A percentile compares a stretch with the other conserved stretches of the same genome.
phyloP scores from a whole-genome alignment of 768 basidiomycete genomes.

The Tulasnella sp. region DNA sequence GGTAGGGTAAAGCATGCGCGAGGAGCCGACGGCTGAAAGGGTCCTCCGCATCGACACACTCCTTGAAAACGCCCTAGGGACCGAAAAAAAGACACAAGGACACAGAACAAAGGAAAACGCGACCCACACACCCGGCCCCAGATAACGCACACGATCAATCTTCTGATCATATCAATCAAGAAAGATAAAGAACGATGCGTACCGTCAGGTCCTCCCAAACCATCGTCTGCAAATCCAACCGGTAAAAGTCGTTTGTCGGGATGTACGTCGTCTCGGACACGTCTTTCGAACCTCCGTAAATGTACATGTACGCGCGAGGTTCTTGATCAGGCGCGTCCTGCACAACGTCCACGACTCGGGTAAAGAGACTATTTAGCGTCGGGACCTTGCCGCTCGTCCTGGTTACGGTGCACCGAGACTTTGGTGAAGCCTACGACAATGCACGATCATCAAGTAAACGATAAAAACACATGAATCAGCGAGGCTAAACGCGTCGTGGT shows the following conservation, averaged over 20 bases:
- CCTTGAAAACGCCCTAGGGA: too few species aligned
- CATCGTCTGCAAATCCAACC: neutral
- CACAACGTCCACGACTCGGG: neutral
- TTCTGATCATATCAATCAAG: too few species aligned
- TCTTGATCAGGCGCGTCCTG: neutral
- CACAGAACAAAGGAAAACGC: too few species aligned
- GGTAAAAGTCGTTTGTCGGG: constrained; percentile 3
- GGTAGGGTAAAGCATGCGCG: neutral
- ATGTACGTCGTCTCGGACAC: neutral
- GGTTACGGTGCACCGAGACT: neutral
- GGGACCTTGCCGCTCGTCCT: neutral
- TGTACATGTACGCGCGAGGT: neutral
- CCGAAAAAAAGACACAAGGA: too few species aligned
- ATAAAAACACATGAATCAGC: too few species aligned
- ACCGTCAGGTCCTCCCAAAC: neutral
- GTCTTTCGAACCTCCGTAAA: neutral
- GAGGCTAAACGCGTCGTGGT: too few species aligned
- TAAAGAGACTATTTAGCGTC: neutral
- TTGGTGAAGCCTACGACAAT: neutral
- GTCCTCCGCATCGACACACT: neutral
- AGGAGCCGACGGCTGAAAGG: neutral
- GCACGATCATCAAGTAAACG: too few species aligned
- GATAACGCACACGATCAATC: too few species aligned
- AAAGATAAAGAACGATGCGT: neutral
- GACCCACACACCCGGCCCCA: too few species aligned